Percentiles rank a stretch among this genome's conserved stretches.
Evolutionary conservation across 2,329 filamentous ascomycete genomes (phyloP).

Genomic region (Botrytis fragariae): DNA sequence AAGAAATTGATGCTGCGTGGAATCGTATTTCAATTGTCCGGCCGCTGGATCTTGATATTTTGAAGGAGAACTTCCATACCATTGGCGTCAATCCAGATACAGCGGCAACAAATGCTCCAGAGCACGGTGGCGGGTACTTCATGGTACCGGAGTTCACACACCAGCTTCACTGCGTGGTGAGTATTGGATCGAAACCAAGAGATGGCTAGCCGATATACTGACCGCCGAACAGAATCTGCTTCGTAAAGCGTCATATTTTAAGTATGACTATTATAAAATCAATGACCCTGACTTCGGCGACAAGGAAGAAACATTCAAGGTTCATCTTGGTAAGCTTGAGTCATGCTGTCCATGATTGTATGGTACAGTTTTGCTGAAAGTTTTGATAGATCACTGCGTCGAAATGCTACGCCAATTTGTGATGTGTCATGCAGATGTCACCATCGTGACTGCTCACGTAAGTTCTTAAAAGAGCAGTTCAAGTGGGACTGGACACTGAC

Average conservation of each 20-base stretch:
- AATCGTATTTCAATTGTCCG: neutral
- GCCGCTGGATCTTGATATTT: neutral
- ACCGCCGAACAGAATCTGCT: neutral
- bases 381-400: slow-evolving; percentile 5
- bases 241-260: slow-evolving; percentile 3
- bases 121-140: slow-evolving; percentile 3
- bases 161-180: slow-evolving; percentile 9
- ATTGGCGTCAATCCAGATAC: neutral
- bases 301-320: slow-evolving; percentile 9
- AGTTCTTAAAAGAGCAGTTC: neutral
- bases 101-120: slow-evolving; percentile 6
- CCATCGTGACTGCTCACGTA: slow-evolving; percentile 1
- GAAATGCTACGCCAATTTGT: slow-evolving; percentile 13
- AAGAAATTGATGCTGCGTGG: neutral
- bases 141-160: slow-evolving; percentile 2
- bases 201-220: neutral
- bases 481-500: neutral
- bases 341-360: neutral
- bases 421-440: slow-evolving; percentile 14
- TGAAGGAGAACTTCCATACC: neutral
- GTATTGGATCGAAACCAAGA: slow-evolving; percentile 1
- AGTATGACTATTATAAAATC: slow-evolving; percentile 5
- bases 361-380: too few species aligned
- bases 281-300: slow-evolving; percentile 3
- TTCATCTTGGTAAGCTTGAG: neutral